phyloP scores from a whole-genome alignment of 2,329 filamentous ascomycete genomes.

The Epichloe amarillans region DNA sequence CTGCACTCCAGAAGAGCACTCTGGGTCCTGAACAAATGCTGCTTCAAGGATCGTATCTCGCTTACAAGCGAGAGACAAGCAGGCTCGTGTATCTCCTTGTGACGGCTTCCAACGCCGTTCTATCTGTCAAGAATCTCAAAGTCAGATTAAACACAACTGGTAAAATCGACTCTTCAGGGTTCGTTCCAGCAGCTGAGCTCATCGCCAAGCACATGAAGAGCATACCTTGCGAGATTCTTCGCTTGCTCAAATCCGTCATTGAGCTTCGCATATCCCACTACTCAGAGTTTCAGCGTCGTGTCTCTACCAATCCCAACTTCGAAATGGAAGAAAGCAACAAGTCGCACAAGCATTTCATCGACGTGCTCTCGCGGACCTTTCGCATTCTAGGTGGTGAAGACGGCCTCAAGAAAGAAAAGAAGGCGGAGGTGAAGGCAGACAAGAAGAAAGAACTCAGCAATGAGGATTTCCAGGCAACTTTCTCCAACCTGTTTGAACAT shows the following conservation, averaged over 20 bases:
- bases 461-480: background rate
- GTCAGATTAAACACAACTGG: conserved; percentile 23
- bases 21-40: conserved; percentile 27
- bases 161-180: conserved; percentile 20
- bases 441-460: background rate
- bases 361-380: conserved; percentile 24
- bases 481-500: conserved; percentile 1
- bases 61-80: conserved; percentile 27
- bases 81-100: conserved; percentile 27
- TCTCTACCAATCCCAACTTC: conserved; percentile 18
- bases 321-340: conserved; percentile 25
- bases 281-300: conserved; percentile 19
- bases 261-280: conserved; percentile 17
- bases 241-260: conserved; percentile 26
- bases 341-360: conserved; percentile 29
- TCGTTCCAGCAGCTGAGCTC: conserved; percentile 26
- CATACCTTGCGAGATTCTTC: conserved; percentile 21
- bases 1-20: background rate
- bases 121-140: conserved; percentile 10
- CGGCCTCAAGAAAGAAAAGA: conserved; percentile 9
- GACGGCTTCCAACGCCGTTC: conserved; percentile 22
- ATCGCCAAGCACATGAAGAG: conserved; percentile 22
- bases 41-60: conserved; percentile 19
- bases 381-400: conserved; percentile 19
- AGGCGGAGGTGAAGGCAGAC: background rate